A percentile compares a stretch with the other conserved stretches of the same genome.
These are phyloP conservation scores for Arachnopeziza araneosa DNA, from an alignment of 2,329 filamentous ascomycete species.

Conservation along the genomic window DNA sequence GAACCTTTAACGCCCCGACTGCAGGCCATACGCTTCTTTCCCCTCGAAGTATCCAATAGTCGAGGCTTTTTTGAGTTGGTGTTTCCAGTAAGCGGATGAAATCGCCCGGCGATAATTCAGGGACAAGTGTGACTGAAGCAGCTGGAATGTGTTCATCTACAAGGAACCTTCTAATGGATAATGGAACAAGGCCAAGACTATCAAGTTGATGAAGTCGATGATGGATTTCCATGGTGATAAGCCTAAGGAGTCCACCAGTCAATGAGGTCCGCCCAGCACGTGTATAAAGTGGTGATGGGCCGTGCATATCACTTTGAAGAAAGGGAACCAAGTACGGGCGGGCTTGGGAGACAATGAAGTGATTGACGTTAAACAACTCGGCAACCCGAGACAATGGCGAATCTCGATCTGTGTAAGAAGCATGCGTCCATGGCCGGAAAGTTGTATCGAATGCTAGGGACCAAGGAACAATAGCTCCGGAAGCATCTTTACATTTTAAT, in stretches of 20 bases:
- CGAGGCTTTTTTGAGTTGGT: slow-evolving; percentile 67
- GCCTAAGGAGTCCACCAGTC: slow-evolving; percentile 55
- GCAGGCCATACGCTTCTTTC: slow-evolving; percentile 90
- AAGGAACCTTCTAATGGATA: slow-evolving; percentile 65
- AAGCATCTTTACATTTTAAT: slow-evolving; percentile 58
- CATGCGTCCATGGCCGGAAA: slow-evolving; percentile 50
- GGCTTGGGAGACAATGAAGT: slow-evolving; percentile 91
- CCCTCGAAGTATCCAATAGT: slow-evolving; percentile 80
- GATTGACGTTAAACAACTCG: slow-evolving; percentile 70
- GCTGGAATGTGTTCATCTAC: slow-evolving; percentile 79
- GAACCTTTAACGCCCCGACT: slow-evolving; percentile 71
- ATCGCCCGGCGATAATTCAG: slow-evolving; percentile 67
- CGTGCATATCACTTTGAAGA: slow-evolving; percentile 73
- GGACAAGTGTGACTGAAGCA: slow-evolving; percentile 74
- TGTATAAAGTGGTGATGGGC: slow-evolving; percentile 57
- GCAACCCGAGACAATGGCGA: slow-evolving; percentile 57
- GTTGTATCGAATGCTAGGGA: slow-evolving; percentile 42
- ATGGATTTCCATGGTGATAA: slow-evolving; percentile 70
- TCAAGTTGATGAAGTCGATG: slow-evolving; percentile 80
- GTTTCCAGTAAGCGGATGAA: slow-evolving; percentile 77
- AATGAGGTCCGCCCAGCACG: slow-evolving; percentile 53
- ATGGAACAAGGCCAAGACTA: slow-evolving; percentile 66
- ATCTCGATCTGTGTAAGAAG: slow-evolving; percentile 48
- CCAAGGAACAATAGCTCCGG: slow-evolving; percentile 55
- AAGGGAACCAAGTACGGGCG: slow-evolving; percentile 86